Base-by-base conservation (phyloP, 352 stramenopile species). In the Phytophthora palmivora region DNA sequence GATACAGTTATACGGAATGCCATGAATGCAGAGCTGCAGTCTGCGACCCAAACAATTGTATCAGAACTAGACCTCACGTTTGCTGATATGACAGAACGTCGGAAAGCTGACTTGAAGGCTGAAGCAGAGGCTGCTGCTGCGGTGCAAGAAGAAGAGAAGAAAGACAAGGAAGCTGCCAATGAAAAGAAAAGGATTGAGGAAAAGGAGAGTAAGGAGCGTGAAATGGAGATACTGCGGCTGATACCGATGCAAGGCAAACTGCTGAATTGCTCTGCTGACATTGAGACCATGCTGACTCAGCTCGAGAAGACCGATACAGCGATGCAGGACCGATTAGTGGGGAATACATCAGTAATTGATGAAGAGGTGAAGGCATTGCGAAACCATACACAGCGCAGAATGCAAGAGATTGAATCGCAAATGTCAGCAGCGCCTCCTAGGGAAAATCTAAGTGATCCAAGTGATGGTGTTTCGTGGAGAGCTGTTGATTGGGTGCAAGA, bases 231-330 rank as follows among this genome's bases (percentile, higher is more conserved):
- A 8, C 42, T 89, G 24, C 68, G 67, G 1, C 39, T 86, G 14
- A 57, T 89, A 0, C 79, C 79, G 3, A 49, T 87, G 57, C 50
- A 67, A 22, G 77, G 79, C 0, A 82, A 73, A 33, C 55, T 89
- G 7, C 49, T 87, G 8, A 72, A 67, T 14, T 71, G 67, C 6
- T 77, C 74, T 5, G 14, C 45, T 4, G 80, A 89, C 26, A 72
- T 89, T 42, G 62, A 89, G 3, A 65, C 76, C 5, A 71, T 76
- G 3, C 46, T 89, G 7, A 8, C 51, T 4, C 72, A 81, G 14
- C 46, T 89, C 6, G 80, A 87, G 16, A 32, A 21, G 11, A 21
- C 26, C 7, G 58, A 74, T 18, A 15, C n/a, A 42, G 14, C 38
- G 32, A 5, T 3, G 12, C 38, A 32, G 24, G 24, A 28, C 24